Percentiles rank a stretch among this genome's conserved stretches.
These are phyloP conservation scores for Malus fusca DNA, from an alignment of 306 rosid genomes.

Conservation along the genomic window DNA sequence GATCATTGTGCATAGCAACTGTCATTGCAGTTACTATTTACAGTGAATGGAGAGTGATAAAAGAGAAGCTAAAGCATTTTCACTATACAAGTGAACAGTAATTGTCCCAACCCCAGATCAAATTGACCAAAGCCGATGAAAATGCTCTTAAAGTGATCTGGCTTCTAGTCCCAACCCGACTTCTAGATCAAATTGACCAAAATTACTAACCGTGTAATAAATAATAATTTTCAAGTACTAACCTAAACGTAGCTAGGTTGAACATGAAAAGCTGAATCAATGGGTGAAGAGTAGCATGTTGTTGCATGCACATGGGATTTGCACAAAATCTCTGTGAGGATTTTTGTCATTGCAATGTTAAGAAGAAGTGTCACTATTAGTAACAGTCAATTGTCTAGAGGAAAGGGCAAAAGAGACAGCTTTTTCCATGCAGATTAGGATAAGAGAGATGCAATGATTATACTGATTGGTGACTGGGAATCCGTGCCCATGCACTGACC, in stretches of 20 bases:
- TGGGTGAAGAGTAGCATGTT: not conserved
- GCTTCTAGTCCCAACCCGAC: too few species aligned
- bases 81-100: too few species aligned
- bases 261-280: not conserved
- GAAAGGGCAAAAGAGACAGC: conserved; percentile 17
- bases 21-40: too few species aligned
- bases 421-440: conserved; percentile 15
- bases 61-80: too few species aligned
- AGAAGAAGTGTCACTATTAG: conserved; percentile 37
- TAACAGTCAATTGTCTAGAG: conserved; percentile 33
- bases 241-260: not conserved
- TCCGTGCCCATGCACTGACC: conserved; percentile 52
- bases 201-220: not conserved
- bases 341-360: not conserved
- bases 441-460: conserved; percentile 39
- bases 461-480: conserved; percentile 21
- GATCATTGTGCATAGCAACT: too few species aligned
- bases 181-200: too few species aligned
- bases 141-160: too few species aligned
- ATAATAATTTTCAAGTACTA: not conserved
- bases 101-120: too few species aligned
- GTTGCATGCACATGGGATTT: conserved; percentile 1
- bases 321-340: conserved; percentile 20
- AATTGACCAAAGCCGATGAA: too few species aligned
- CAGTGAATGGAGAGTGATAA: too few species aligned